Evolutionary conservation across 805 yeast genomes (phyloP), one percentile per base, ranked within the genome.

Genomic region (Candida railenensis): DNA sequence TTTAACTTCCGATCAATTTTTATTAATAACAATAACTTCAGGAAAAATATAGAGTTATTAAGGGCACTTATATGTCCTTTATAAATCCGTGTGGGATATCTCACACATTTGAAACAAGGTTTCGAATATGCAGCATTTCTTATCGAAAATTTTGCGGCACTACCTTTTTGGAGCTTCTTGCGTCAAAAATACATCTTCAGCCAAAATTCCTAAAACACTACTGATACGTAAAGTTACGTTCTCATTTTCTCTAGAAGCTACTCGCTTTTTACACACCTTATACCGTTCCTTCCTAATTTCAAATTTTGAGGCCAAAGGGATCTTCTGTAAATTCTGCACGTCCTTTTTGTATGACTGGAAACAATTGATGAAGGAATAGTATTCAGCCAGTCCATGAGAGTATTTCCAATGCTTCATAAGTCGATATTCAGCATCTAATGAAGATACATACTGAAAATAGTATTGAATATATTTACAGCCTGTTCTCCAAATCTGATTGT

Each of bases 401-500:
- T n/a, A n/a, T n/a, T n/a, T n/a, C n/a, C n/a, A n/a, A n/a, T n/a
- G n/a, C n/a, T n/a, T n/a, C n/a, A n/a, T n/a, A n/a, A n/a, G 9
- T 25, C 30, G 5, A 11, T 7, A 7, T 25, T 25, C 30, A n/a
- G 52, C 16, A 33, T 48, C 54, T 16, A 50, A 22, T 3, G 44
- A 40, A 4, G 51, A 25, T 8, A 57, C 47, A 34, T 54, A 56
- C 34, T 48, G 52, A 37, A 50, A 55, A 42, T 57, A 57, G 18
- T 46, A 42, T 21, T 50, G 50, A n/a, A 52, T 44, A 4, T 33
- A 22, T 8, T 30, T 33, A 16, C 36, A 43, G 22, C 54, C 45
- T 5, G 20, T 38, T 39, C 53, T 58, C 61, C 63, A 57, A 9
- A 49, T 46, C 63, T 57, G 51, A 48, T 44, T 21, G 7, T 15